These are phyloP conservation scores for Yamadazyma kanchanaburiensis DNA, from an alignment of 1,139 yeast genomes.

Conservation along the genomic window DNA sequence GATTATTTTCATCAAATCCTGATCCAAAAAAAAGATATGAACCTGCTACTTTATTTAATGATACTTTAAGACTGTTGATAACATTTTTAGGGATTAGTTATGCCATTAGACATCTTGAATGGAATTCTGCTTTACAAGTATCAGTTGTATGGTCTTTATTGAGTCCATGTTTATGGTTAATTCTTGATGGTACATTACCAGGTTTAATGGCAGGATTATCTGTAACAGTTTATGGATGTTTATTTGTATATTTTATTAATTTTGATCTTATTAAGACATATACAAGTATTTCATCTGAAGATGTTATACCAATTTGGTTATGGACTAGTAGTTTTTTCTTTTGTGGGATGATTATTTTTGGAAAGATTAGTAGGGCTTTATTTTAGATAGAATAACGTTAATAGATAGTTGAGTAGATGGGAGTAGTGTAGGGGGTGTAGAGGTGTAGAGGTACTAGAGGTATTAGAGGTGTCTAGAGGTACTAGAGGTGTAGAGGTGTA, in stretches of 20 bases:
- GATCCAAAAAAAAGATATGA: conserved; percentile 24
- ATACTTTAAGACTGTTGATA: conserved; percentile 55
- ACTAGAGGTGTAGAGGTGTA: too few species aligned
- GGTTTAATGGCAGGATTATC: conserved; percentile 54
- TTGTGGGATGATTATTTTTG: conserved; percentile 66
- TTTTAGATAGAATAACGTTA: conserved; percentile 14
- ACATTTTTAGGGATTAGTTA: conserved; percentile 83
- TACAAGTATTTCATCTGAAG: conserved; percentile 14
- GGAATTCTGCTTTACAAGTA: conserved; percentile 76
- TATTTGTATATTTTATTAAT: conserved; percentile 32
- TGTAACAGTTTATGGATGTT: conserved; percentile 40
- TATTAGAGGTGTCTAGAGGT: too few species aligned
- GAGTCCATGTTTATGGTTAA: conserved; percentile 77
- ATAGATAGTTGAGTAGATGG: too few species aligned
- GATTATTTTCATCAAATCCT: conserved; percentile 30
- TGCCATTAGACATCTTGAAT: conserved; percentile 76
- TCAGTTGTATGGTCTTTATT: conserved; percentile 71
- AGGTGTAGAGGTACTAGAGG: too few species aligned
- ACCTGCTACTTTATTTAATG: conserved; percentile 30
- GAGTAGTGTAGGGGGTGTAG: too few species aligned
- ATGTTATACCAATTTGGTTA: conserved; percentile 38
- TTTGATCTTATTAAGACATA: conserved; percentile 12
- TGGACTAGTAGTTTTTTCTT: conserved; percentile 64
- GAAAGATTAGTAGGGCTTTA: conserved; percentile 64
- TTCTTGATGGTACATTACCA: conserved; percentile 70